A percentile compares a stretch with the other conserved stretches of the same genome.
Evolutionary conservation across 148 eudicot species (phyloP).

Genomic region (Cornus kousa): DNA sequence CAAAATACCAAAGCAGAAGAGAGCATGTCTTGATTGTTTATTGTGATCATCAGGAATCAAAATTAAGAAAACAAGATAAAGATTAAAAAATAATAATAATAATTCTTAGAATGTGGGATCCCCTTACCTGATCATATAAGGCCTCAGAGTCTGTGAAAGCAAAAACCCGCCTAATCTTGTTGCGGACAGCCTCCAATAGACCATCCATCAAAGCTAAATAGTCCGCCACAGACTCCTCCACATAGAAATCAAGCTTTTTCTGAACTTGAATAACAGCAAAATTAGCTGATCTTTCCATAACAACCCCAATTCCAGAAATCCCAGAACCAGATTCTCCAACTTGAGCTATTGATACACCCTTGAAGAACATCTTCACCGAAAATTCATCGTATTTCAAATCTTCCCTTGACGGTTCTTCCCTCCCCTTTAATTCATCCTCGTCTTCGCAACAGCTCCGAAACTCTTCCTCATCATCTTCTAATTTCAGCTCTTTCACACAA

Average conservation of each 20-base stretch:
- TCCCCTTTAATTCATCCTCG: conserved; percentile 43
- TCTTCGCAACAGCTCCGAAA: conserved; percentile 72
- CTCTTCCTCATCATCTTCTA: conserved; percentile 75
- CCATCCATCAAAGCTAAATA: conserved; percentile 82
- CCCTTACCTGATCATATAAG: conserved; percentile 61
- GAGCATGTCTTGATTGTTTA: neutral
- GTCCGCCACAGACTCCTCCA: conserved; percentile 62
- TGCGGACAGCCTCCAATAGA: conserved; percentile 47
- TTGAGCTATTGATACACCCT: conserved; percentile 55
- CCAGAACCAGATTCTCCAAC: conserved; percentile 51
- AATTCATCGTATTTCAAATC: conserved; percentile 35
- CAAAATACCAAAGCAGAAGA: neutral
- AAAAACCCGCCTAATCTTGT: conserved; percentile 35
- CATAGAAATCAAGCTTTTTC: conserved; percentile 77
- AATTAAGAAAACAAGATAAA: neutral
- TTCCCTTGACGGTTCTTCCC: conserved; percentile 30
- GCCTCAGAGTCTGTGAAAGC: conserved; percentile 60
- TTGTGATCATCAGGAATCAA: neutral
- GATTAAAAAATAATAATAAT: neutral
- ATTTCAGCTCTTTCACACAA: conserved; percentile 13
- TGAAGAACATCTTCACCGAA: conserved; percentile 55
- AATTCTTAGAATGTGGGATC: neutral
- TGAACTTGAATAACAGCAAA: conserved; percentile 49
- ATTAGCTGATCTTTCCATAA: conserved; percentile 45
- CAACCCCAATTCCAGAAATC: conserved; percentile 75